Conservation (phyloP, 208 protist species). For the Trichomonas tenax region DNA sequence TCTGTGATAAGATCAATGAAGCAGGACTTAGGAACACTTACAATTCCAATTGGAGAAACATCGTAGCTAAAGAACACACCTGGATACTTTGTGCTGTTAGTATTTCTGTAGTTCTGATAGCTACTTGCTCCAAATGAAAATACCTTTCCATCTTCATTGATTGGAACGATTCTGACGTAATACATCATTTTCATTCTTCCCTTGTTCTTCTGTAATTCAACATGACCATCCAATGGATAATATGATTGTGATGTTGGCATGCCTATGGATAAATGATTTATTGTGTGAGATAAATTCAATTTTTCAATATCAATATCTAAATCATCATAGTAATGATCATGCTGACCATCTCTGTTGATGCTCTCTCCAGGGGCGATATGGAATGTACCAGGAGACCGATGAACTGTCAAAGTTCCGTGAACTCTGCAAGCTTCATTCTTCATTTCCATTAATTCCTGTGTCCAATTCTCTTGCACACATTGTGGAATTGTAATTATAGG, state of each 20-base stretch:
- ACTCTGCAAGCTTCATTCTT: background rate
- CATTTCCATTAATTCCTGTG: background rate
- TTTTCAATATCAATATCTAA: background rate
- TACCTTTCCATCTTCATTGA: background rate
- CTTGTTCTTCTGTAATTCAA: background rate
- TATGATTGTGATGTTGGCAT: background rate
- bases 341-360: background rate
- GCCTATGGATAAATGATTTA: background rate
- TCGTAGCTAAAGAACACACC: background rate
- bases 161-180: background rate
- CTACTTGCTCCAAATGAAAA: background rate
- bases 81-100: background rate
- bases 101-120: background rate
- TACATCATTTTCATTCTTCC: constrained; percentile 2
- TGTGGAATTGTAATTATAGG: background rate
- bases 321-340: background rate
- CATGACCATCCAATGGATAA: background rate
- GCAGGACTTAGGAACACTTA: background rate
- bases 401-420: background rate
- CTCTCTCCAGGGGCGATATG: background rate
- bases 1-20: background rate
- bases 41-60: background rate
- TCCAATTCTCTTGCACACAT: background rate
- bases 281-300: background rate
- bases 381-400: background rate